Evolutionary conservation across 2,329 filamentous ascomycete genomes (phyloP), one percentile per base, ranked within the genome.

Genomic region (Hypoxylon sp.): DNA sequence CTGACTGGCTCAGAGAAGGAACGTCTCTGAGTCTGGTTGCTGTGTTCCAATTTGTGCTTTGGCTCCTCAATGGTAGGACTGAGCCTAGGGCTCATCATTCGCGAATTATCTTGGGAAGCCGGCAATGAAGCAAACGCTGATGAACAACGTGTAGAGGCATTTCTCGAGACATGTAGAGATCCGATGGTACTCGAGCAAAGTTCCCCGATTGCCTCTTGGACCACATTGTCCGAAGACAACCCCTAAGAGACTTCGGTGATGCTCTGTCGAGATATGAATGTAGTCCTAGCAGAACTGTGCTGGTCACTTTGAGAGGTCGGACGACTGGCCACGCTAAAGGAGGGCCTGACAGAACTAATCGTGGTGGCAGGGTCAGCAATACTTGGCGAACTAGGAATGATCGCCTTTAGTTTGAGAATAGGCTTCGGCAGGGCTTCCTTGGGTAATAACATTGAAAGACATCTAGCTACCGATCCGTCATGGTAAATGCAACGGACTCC

Each of bases 221-320:
- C 32, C 4, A 48, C 54, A 57, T 33, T 42, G 14, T 67, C 65
- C 36, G 64, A 60, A 12, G 69, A 53, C 8, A 58, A 68, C 26
- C 67, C 71, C 75, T 71, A 77, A 45, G 71, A 70, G 38, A 76
- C 70, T 49, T 77, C 73, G 18, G 73, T 75, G n/a, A 77, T 70
- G 38, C 75, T 76, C 40, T 75, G 74, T 33, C 74, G 73, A 16
- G 75, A 75, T 53, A 77, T 71, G 33, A 71, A 73, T 6, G 73
- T 76, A 6, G 71, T 61, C 60, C 68, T 73, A 9, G 63, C 40
- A 7, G 30, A 26, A 40, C 61, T 45, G 6, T 40, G 24, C 14
- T 36, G 45, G 22, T 32, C 38, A 30, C 18, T 20, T 20, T 50
- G 30, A 12, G 54, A 26, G 3, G 38, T 64, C 7, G 54, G 57